These are phyloP conservation scores for Coelastrella sp. DNA, from an alignment of 139 green algal species.

Conservation along the genomic window DNA sequence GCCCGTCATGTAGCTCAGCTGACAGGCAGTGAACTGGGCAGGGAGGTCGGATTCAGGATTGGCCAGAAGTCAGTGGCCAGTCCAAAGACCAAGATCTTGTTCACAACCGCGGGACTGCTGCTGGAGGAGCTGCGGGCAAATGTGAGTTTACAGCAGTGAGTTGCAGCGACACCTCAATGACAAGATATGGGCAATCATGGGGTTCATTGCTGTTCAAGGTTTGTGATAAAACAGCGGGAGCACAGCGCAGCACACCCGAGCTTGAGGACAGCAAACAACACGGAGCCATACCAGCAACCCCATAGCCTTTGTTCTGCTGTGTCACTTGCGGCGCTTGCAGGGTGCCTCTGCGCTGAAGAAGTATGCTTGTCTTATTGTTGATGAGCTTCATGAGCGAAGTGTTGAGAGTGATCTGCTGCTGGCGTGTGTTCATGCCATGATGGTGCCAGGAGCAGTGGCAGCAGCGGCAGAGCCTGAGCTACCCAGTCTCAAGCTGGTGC, in stretches of 20 bases:
- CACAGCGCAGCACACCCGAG: too few species aligned
- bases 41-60: conserved; percentile 56
- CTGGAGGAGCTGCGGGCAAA: conserved; percentile 56
- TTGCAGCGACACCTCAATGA: background rate
- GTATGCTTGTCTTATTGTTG: conserved; percentile 57
- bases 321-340: background rate
- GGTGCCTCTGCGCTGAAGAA: conserved; percentile 10
- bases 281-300: too few species aligned
- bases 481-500: conserved; percentile 47
- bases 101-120: conserved; percentile 57
- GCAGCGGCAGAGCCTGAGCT: conserved; percentile 33
- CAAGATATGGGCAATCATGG: too few species aligned
- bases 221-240: background rate
- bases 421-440: conserved; percentile 41
- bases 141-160: background rate
- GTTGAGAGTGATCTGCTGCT: conserved; percentile 54
- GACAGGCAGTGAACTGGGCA: conserved; percentile 42
- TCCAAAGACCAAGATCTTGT: conserved; percentile 52
- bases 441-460: conserved; percentile 21
- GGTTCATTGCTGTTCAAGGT: background rate
- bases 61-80: conserved; percentile 49
- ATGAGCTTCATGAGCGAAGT: conserved; percentile 76
- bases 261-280: too few species aligned
- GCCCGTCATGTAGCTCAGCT: conserved; percentile 53
- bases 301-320: background rate